Percentiles rank a stretch among this genome's conserved stretches.
Conservation (phyloP, 176 grass and related monocot species). For the Musa troglodytarum region DNA sequence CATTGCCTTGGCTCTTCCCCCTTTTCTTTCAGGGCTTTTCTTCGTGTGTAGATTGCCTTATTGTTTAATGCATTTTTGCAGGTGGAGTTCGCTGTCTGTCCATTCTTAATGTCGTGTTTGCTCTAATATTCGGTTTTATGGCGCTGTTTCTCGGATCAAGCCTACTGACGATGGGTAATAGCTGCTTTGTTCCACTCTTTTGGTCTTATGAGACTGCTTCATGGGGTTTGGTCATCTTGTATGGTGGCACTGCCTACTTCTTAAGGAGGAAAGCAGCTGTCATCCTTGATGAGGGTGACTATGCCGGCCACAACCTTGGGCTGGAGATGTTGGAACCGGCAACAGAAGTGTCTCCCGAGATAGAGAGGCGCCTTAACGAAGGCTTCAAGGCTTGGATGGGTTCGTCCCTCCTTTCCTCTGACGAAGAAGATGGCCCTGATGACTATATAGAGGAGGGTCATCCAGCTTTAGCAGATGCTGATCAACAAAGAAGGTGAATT, state of each 20-base stretch:
- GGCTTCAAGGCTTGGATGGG: constrained; percentile 96
- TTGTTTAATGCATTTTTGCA: constrained; percentile 22
- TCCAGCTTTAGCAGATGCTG: constrained; percentile 26
- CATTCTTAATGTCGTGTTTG: constrained; percentile 71
- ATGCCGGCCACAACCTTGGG: constrained; percentile 47
- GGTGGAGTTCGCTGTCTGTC: constrained; percentile 75
- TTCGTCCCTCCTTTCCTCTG: constrained; percentile 79
- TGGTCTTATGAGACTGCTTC: constrained; percentile 90
- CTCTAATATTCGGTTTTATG: constrained; percentile 67
- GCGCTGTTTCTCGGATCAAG: constrained; percentile 85
- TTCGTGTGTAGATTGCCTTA: neutral
- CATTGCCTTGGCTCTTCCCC: neutral
- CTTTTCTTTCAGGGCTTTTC: neutral
- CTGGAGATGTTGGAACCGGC: constrained; percentile 75
- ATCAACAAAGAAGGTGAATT: constrained; percentile 24
- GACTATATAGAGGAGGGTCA: constrained; percentile 56
- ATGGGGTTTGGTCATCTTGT: constrained; percentile 76
- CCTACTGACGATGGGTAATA: constrained; percentile 65
- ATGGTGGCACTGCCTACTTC: constrained; percentile 64
- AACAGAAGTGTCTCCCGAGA: constrained; percentile 51
- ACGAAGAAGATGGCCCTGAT: constrained; percentile 68
- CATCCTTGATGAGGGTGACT: constrained; percentile 63
- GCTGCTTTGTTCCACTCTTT: constrained; percentile 81
- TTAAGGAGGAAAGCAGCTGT: constrained; percentile 72
- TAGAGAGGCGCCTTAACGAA: constrained; percentile 66